Evolutionary conservation across 2,329 filamentous ascomycete species (phyloP).

Genomic region (Xylariaceae sp.): DNA sequence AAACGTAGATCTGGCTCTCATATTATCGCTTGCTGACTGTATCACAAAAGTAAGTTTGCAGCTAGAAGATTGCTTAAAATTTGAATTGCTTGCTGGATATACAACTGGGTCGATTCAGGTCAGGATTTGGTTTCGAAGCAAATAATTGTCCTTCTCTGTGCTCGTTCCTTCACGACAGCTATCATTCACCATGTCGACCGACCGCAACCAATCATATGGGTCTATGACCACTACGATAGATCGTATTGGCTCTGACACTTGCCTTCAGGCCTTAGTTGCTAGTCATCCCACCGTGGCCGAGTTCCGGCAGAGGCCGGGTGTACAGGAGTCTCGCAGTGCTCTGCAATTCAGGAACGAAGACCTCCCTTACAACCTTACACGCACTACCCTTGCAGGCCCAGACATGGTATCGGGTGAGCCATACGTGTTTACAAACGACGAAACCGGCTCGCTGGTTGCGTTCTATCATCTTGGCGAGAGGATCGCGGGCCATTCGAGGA

Average conservation of each 20-base stretch:
- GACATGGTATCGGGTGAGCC: not conserved
- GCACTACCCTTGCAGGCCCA: not conserved
- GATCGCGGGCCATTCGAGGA: slow-evolving; percentile 2
- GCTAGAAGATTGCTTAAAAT: not conserved
- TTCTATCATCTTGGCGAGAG: slow-evolving; percentile 2
- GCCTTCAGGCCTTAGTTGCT: not conserved
- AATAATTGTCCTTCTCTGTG: not conserved
- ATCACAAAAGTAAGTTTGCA: not conserved
- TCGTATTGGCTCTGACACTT: not conserved
- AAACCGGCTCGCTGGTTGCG: not conserved
- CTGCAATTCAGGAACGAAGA: not conserved
- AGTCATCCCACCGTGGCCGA: not conserved
- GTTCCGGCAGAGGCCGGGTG: not conserved
- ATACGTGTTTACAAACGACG: not conserved
- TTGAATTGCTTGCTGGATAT: not conserved
- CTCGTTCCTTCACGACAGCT: not conserved
- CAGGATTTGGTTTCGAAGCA: not conserved
- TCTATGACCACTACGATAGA: not conserved
- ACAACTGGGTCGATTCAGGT: not conserved
- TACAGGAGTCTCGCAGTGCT: not conserved
- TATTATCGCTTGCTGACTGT: not conserved
- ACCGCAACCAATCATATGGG: not conserved
- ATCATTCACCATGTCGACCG: not conserved
- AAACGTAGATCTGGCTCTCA: not conserved
- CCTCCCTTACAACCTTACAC: slow-evolving; percentile 1